Percentiles rank a stretch among this genome's conserved stretches.
phyloP scores from a whole-genome alignment of 2,329 filamentous ascomycete species.

The Teratosphaeriaceae sp. region DNA sequence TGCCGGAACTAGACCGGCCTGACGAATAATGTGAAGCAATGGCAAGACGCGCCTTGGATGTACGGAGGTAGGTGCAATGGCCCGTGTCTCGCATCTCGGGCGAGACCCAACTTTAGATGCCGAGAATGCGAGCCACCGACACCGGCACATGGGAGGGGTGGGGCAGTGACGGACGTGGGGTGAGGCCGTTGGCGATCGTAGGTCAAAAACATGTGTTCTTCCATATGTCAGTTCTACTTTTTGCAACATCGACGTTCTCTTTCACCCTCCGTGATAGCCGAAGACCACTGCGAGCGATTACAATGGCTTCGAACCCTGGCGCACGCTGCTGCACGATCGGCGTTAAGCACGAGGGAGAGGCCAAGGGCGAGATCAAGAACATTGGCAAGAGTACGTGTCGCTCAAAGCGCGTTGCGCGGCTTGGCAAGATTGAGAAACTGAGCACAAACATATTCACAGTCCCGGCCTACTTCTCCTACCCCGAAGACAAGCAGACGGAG shows the following conservation, averaged over 20 bases:
- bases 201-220: no score
- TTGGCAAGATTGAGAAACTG: no score
- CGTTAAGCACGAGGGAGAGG: constrained; percentile 30
- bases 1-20: no score
- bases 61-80: no score
- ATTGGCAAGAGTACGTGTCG: constrained; percentile 26
- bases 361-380: constrained; percentile 28
- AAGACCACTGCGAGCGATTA: constrained; percentile 4
- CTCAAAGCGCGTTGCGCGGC: not conserved
- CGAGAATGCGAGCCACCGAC: not conserved
- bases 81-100: no score
- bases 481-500: constrained; percentile 45
- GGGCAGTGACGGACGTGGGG: no score
- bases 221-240: no score
- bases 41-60: no score
- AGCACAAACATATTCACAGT: constrained; percentile 31
- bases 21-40: no score
- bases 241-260: no score
- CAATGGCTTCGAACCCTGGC: constrained; percentile 31
- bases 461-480: constrained; percentile 50
- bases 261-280: no score
- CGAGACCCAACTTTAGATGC: not conserved
- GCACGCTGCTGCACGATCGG: constrained; percentile 33
- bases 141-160: not conserved
- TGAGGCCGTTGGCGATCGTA: no score